Base-by-base conservation (phyloP, 345 rosid genomes). In the Lepidium sativum region DNA sequence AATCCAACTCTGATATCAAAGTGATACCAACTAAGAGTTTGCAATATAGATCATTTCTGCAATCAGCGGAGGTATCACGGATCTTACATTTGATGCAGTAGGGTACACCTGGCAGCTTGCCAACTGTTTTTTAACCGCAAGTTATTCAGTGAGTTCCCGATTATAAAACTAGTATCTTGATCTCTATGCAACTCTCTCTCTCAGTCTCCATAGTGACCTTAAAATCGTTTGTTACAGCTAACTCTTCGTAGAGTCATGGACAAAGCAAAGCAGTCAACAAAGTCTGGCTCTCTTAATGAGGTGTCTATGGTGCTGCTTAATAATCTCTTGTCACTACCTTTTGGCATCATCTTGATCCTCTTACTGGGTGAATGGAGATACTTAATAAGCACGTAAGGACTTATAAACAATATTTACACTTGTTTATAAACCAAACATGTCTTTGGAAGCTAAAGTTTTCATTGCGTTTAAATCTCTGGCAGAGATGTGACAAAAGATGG, bases 231-330 rank as follows among this genome's bases (percentile, higher is more conserved):
- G 21, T 29, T 49, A n/a, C 83, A 92, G 98, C 92, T 92, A 52
- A 89, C 88, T 15, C 70, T 92, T 32, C 84, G 92, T 42, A 74
- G 57, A 31, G 84, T 86, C 51, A 92, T 92, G 97, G 96, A 92
- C 80, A 87, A 79, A 78, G 97, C 97, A 58, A 89, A 92, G 80
- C 88, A 83, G 65, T 35, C 77, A 9, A 87, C 97, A 17, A 81
- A 75, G 69, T 83, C 85, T 6, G 96, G 96, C 63, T 71, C 86
- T 18, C 87, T 92, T 9, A 89, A 85, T 65, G 97, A 87, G 65
- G 74, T 87, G 31, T 84, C 98, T 53, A 89, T 92, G 98, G 98
- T 92, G 82, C 71, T 92, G 63, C 86, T 92, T 55, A 92, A 92
- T 68, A 92, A 92, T 77, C 67, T 89, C 54, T 47, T 89, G 60